Percentiles rank a stretch among this genome's conserved stretches.
Conservation (phyloP, 768 basidiomycete genomes). For the Daedalea quercina region DNA sequence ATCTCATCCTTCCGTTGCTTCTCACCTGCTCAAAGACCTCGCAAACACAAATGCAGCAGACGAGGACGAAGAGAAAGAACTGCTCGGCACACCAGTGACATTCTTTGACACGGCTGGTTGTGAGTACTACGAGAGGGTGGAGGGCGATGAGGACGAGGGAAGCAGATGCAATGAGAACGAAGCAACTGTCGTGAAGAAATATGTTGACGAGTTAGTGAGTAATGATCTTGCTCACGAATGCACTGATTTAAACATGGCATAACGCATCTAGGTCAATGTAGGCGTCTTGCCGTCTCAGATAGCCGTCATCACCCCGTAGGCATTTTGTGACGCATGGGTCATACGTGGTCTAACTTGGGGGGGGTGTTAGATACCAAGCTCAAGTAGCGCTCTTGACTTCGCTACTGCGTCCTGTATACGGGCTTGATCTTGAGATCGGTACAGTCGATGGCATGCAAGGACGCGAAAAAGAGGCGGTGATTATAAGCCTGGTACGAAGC, state of each 20-base stretch:
- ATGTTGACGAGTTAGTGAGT: conserved; percentile 75
- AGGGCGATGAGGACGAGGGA: conserved; percentile 80
- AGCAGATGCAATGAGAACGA: conserved; percentile 95
- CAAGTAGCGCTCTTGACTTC: conserved; percentile 84
- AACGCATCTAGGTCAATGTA: conserved; percentile 39
- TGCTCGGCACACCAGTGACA: conserved; percentile 70
- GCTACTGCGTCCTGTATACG: conserved; percentile 65
- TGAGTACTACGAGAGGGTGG: conserved; percentile 83
- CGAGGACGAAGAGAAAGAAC: conserved; percentile 68
- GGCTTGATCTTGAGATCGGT: conserved; percentile 75
- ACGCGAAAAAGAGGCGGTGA: conserved; percentile 89
- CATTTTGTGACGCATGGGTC: background rate
- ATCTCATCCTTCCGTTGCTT: conserved; percentile 65
- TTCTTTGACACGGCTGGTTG: conserved; percentile 95
- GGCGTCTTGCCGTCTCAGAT: conserved; percentile 69
- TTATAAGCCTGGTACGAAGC: conserved; percentile 89
- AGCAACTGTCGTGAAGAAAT: conserved; percentile 73
- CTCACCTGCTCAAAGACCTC: conserved; percentile 67
- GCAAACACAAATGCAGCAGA: conserved; percentile 42
- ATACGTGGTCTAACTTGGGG: background rate
- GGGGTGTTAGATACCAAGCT: conserved; percentile 69
- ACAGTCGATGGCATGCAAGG: conserved; percentile 98
- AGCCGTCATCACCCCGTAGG: conserved; percentile 82
- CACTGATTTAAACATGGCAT: background rate
- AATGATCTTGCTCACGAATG: background rate